Percentiles rank a stretch among this genome's conserved stretches.
phyloP scores from a whole-genome alignment of 73 alveolate species.

The Urostyla sp. region DNA sequence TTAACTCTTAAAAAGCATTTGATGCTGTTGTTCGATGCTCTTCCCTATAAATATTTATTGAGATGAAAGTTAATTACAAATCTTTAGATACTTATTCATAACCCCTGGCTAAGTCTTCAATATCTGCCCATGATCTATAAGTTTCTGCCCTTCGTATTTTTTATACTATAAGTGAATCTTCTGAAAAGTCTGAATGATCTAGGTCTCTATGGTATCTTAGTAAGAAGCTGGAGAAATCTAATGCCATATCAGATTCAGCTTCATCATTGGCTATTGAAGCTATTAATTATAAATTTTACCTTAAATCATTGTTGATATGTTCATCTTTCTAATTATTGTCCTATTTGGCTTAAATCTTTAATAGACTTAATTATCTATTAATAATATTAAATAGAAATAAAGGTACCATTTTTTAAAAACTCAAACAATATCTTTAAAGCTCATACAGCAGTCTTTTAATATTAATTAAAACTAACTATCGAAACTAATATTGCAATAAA shows the following conservation, averaged over 20 bases:
- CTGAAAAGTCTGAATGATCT: constrained; percentile 64
- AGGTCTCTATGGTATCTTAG: constrained; percentile 62
- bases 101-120: constrained; percentile 71
- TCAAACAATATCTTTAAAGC: constrained; percentile 59
- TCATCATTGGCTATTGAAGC: constrained; percentile 10
- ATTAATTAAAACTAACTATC: constrained; percentile 42
- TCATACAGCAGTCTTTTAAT: constrained; percentile 41
- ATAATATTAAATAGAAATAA: background rate
- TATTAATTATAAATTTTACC: background rate
- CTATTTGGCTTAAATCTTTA: constrained; percentile 58
- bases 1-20: constrained; percentile 64
- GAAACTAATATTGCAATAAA: constrained; percentile 55
- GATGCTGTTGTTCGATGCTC: constrained; percentile 62
- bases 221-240: constrained; percentile 55
- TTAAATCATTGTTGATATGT: constrained; percentile 23
- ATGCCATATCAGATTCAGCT: constrained; percentile 56
- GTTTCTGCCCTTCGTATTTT: constrained; percentile 66
- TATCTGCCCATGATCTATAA: constrained; percentile 65
- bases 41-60: constrained; percentile 22
- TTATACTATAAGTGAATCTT: constrained; percentile 18
- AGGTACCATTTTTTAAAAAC: constrained; percentile 66
- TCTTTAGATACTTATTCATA: constrained; percentile 38
- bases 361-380: constrained; percentile 39
- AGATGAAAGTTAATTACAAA: background rate
- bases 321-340: constrained; percentile 62